Conservation (phyloP, 2,329 filamentous ascomycete genomes). For the Verticillium albo-atrum region DNA sequence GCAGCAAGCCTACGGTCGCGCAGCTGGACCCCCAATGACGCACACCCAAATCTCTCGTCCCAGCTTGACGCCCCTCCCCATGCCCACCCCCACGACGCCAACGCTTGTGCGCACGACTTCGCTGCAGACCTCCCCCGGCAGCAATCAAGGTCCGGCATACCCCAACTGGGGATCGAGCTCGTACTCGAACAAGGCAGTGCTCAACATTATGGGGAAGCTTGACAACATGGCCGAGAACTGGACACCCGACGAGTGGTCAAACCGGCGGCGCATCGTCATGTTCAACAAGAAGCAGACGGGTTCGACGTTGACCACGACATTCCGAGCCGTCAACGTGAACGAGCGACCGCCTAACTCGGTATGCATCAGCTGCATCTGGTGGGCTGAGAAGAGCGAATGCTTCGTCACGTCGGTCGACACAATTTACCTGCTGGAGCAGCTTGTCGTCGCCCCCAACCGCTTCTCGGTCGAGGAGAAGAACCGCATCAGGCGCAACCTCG, state of each 20-base stretch:
- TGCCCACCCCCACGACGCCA: conserved; percentile 39
- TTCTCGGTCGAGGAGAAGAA: conserved; percentile 99
- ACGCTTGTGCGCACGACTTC: conserved; percentile 55
- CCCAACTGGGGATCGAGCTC: conserved; percentile 66
- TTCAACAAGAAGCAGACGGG: conserved; percentile 81
- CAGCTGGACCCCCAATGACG: conserved; percentile 24
- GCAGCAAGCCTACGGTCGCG: conserved; percentile 33
- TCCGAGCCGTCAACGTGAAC: conserved; percentile 72
- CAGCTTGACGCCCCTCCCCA: conserved; percentile 42
- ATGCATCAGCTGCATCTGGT: conserved; percentile 96
- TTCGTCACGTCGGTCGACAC: conserved; percentile 97
- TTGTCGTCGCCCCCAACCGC: conserved; percentile 68
- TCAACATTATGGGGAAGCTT: conserved; percentile 83
- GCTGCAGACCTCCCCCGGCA: conserved; percentile 33
- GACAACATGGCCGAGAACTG: conserved; percentile 79
- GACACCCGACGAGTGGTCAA: conserved; percentile 75
- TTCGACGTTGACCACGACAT: conserved; percentile 75
- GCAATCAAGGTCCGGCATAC: conserved; percentile 45
- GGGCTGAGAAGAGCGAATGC: conserved; percentile 86
- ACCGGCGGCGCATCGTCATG: conserved; percentile 78
- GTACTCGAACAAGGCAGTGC: conserved; percentile 76
- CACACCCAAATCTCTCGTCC: conserved; percentile 41
- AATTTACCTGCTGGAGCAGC: conserved; percentile 87
- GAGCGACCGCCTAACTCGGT: conserved; percentile 80
- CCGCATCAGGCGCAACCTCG: conserved; percentile 88